Conservation (phyloP, 225 moss, liverwort and hornwort species). For the Polytrichum formosum region DNA sequence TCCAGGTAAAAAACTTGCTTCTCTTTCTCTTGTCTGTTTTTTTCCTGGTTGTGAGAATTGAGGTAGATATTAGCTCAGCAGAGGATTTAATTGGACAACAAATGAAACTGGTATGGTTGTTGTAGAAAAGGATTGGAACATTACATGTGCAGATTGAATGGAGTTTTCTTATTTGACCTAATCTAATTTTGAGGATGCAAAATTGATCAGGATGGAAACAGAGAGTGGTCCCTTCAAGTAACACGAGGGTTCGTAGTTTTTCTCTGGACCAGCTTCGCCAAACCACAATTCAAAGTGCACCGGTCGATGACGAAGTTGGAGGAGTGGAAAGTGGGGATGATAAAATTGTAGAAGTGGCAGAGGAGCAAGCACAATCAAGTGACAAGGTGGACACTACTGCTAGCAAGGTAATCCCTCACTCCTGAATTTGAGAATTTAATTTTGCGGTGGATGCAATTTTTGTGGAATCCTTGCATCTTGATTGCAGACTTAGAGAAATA, state of each 20-base stretch:
- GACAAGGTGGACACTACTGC: conserved; percentile 15
- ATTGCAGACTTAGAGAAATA: too few species aligned
- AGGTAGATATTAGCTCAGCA: neutral
- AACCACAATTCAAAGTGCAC: conserved; percentile 15
- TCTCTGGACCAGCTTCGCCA: conserved; percentile 50
- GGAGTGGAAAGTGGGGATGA: conserved; percentile 8
- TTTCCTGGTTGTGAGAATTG: neutral
- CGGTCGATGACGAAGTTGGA: conserved; percentile 14
- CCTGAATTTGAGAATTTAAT: too few species aligned
- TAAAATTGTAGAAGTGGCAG: conserved; percentile 4
- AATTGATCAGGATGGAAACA: conserved; percentile 23
- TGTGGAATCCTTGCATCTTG: too few species aligned
- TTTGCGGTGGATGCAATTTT: too few species aligned
- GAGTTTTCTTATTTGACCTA: neutral
- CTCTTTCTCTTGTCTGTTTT: neutral
- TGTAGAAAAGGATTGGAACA: too few species aligned
- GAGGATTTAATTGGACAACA: neutral
- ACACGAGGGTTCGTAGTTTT: conserved; percentile 24
- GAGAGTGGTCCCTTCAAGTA: conserved; percentile 10
- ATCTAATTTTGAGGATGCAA: neutral
- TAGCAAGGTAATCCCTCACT: conserved; percentile 20
- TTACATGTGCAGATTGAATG: neutral
- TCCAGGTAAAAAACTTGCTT: conserved; percentile 17
- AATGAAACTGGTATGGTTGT: too few species aligned
- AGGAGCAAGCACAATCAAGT: conserved; percentile 23